Base-by-base conservation (phyloP, 140 eudicot genomes). In the Anethum foeniculum region DNA sequence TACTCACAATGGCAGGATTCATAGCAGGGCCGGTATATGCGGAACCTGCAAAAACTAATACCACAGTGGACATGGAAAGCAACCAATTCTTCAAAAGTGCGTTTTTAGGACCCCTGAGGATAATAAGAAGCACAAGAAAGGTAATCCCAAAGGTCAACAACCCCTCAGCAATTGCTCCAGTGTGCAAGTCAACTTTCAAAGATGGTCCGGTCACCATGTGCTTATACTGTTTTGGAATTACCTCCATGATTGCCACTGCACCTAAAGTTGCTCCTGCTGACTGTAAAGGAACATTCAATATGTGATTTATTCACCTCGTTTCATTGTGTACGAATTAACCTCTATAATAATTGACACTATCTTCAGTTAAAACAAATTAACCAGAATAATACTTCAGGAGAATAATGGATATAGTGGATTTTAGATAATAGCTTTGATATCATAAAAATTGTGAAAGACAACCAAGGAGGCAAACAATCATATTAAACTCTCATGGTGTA, bases 1-100 rank as follows among this genome's bases (percentile, higher is more conserved):
- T 25, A 85, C 89, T 88, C 81, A 90, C 95, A 85, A 88, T 88
- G 65, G 90, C 92, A 80, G 97, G 97, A 79, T 90, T 92, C 96
- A 90, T 89, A 32, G 97, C 86, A 80, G 97, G 97, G 34, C 97
- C 97, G 0, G 97, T 92, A 47, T 90, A 92, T 28, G 86, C 71
- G 28, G 92, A 82, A 80, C 97, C 97, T 7, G 88, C 81, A 49
- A 85, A 80, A 3, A 87, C 85, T 64, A 92, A 76, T 14, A 85
- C 54, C 54, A 90, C 88, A 64, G 93, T 92, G 2, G 96, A 83
- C 86, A 88, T 78, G 39, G 97, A 83, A 76, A 90, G 88, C 90
- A 92, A 54, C 91, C 85, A 85, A 64, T 90, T 92, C 87, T 92
- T 90, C 58, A 92, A 6, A 78, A 87, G 23, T 47, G 64, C 3